These are phyloP conservation scores for Colletotrichum endophyticum DNA, from an alignment of 2,329 filamentous ascomycete genomes.

Conservation along the genomic window DNA sequence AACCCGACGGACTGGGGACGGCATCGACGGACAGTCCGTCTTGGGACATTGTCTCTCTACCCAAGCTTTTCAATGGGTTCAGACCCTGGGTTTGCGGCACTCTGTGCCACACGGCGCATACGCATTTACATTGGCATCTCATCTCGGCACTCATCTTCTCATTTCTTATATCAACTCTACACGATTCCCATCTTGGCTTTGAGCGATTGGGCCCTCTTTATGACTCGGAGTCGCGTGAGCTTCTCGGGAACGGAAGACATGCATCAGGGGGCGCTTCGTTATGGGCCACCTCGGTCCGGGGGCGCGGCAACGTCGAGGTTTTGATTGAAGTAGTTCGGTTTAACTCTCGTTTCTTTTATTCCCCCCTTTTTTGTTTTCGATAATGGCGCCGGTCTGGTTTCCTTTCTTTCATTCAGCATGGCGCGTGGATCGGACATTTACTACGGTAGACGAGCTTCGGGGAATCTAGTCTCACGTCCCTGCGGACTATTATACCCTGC, in stretches of 20 bases:
- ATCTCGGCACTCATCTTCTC: neutral
- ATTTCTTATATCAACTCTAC: neutral
- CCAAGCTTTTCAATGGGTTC: neutral
- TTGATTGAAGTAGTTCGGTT: neutral
- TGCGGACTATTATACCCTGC: constrained; percentile 12
- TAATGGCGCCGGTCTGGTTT: neutral
- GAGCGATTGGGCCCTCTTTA: neutral
- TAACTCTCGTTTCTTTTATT: neutral
- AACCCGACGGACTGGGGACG: neutral
- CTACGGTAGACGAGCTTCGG: constrained; percentile 13
- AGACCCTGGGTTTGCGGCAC: neutral
- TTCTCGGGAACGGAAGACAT: neutral
- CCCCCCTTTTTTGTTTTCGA: neutral
- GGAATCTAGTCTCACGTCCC: constrained; percentile 5
- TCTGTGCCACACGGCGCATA: neutral
- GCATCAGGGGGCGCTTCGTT: neutral
- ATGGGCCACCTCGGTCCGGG: neutral
- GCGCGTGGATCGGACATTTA: constrained; percentile 20
- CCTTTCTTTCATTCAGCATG: constrained; percentile 21
- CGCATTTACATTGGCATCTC: constrained; percentile 17
- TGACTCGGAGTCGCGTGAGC: neutral
- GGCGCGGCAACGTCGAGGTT: neutral
- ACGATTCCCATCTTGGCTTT: neutral
- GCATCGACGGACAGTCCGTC: neutral
- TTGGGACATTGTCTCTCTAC: neutral